A percentile compares a stretch with the other conserved stretches of the same genome.
phyloP scores from a whole-genome alignment of 345 rosid genomes.

The Salix brachista region DNA sequence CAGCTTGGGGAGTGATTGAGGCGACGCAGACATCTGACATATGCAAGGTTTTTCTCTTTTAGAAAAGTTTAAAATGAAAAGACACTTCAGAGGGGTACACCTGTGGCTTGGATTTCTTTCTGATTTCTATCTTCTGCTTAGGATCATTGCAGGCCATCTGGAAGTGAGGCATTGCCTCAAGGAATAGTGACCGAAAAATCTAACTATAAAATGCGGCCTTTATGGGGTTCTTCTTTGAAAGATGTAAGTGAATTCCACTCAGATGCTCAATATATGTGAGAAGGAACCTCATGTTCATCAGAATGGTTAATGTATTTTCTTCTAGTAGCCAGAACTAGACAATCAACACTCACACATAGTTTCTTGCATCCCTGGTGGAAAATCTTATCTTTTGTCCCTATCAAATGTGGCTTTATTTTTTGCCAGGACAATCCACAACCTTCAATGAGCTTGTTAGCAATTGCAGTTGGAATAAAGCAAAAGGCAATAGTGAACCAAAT shows the following conservation, averaged over 20 bases:
- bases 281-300: background rate
- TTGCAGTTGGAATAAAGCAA: constrained; percentile 76
- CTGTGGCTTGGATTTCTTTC: background rate
- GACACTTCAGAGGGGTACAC: background rate
- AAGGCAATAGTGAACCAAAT: constrained; percentile 61
- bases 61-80: background rate
- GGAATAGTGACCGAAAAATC: constrained; percentile 60
- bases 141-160: constrained; percentile 49
- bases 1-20: constrained; percentile 42
- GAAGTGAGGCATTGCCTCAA: constrained; percentile 58
- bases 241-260: constrained; percentile 29
- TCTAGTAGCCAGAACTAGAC: background rate
- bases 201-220: constrained; percentile 53
- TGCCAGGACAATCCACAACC: constrained; percentile 37
- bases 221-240: constrained; percentile 44
- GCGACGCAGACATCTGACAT: constrained; percentile 24
- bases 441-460: constrained; percentile 52
- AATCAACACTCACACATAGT: background rate
- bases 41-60: constrained; percentile 59
- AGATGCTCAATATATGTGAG: background rate
- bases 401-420: background rate
- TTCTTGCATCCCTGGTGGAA: background rate
- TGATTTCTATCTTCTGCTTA: constrained; percentile 15
- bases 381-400: background rate
- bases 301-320: background rate